Conservation (phyloP, 78 protist genomes). For the Dictyostelium discoideum region DNA sequence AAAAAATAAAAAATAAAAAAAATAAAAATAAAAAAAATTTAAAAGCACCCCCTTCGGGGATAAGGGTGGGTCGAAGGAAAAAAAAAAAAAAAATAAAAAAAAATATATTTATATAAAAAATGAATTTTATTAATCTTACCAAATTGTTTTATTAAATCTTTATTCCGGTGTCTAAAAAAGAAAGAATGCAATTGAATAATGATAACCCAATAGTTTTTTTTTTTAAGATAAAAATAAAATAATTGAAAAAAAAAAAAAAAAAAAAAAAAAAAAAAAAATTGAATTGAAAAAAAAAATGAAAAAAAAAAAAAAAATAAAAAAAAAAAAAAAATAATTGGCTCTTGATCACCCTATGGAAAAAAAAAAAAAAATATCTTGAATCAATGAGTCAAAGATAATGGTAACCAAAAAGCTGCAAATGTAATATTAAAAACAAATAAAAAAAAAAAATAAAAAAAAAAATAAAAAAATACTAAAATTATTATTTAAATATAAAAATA, state of each 20-base stretch:
- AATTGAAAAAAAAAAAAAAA: not conserved
- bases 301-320: too few relatives aligned
- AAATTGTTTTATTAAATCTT: not conserved
- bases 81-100: not conserved
- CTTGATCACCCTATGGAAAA: not conserved
- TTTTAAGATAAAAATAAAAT: not conserved
- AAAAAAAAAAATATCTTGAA: not conserved
- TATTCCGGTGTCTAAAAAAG: not conserved
- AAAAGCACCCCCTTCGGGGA: too few relatives aligned
- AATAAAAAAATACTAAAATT: too few relatives aligned
- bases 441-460: too few relatives aligned
- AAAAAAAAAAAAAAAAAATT: not conserved
- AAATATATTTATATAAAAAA: not conserved
- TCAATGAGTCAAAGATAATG: not conserved
- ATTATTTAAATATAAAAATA: too few relatives aligned
- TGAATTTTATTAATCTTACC: not conserved
- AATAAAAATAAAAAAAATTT: too few relatives aligned
- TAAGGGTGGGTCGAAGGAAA: not conserved
- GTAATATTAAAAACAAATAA: too few relatives aligned
- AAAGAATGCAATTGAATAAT: not conserved
- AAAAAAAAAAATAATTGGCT: not conserved
- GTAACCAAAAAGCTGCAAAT: not conserved
- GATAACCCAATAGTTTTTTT: not conserved
- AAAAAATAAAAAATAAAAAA: too few relatives aligned
- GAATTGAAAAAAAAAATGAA: too few relatives aligned